Evolutionary conservation across 257 asterid genomes (phyloP).

Genomic region (Solanum peruvianum): DNA sequence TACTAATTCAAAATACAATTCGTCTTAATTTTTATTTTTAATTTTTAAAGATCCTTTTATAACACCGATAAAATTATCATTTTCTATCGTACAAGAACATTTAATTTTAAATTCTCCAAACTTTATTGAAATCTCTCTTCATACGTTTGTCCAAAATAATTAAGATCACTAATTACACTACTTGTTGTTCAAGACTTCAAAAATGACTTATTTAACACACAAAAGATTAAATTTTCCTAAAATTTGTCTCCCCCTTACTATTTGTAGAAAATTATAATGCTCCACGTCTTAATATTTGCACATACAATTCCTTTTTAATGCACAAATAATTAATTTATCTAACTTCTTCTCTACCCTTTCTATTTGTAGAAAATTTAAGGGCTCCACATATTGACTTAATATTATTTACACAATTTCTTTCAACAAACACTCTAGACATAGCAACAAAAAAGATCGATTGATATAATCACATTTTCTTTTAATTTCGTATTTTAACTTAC

Average conservation of each 20-base stretch:
- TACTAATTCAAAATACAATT: background rate
- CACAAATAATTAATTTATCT: background rate
- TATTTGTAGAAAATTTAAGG: background rate
- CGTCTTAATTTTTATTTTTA: no score
- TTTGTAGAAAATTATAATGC: background rate
- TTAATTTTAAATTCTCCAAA: background rate
- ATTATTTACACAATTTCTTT: background rate
- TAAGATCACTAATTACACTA: background rate
- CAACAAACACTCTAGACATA: background rate
- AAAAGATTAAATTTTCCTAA: background rate
- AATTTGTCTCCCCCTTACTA: background rate
- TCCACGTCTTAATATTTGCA: background rate
- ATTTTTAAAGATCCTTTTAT: background rate
- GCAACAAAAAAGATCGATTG: no score
- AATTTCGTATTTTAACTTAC: background rate
- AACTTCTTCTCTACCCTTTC: background rate
- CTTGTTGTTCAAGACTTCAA: background rate
- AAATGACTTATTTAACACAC: background rate
- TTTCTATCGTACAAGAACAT: background rate
- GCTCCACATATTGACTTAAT: background rate
- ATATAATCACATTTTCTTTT: no score
- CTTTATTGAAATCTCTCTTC: background rate
- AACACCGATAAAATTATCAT: background rate
- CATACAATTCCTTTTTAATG: background rate
- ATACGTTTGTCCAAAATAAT: background rate